Base-by-base conservation (phyloP, 2,329 filamentous ascomycete species). In the Aspergillus thermomutatus region DNA sequence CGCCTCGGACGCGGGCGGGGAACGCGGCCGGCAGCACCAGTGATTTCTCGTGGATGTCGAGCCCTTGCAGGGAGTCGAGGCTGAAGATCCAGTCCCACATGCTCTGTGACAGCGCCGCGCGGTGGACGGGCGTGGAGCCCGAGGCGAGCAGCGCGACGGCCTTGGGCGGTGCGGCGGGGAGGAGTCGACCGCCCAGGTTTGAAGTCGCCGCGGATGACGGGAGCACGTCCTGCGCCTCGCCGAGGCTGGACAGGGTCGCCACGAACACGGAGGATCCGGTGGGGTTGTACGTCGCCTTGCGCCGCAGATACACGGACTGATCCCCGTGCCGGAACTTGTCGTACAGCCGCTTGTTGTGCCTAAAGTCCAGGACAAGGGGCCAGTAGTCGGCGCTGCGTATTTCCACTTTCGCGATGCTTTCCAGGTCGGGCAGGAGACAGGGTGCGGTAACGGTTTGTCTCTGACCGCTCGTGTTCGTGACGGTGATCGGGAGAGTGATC, bases 321-420 rank as follows among this genome's bases (percentile, higher is more conserved):
- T 87, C 87, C 21, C 80, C 79, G 10, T 77, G 62, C 49, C 69
- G 77, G 75, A 96, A 91, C 3, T 86, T 83, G 0, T 81, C 74
- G 4, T 83, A 78, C 50, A 94, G 83, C 0, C 79, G 73, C 0
- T 86, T 78, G 55, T 89, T 85, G 50, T 80, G 77, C 3, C 77
- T 78, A 61, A 97, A 91, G 68, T 94, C 87, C 3, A 96, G 79
- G 5, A 86, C 85, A 2, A 95, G 81, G 45, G 90, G 87, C 92
- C 92, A 97, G 77, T 91, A 93, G 4, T 85, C 80, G 3, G 86
- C 81, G 47, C 75, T 74, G 55, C 66, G 69, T 50, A 68, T 70
- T 63, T 69, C 76, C 56, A 73, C 71, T 52, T 66, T 71, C 41
- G 68, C 69, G 58, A 79, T 69, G 1, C 71, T 66, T 14, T 67